Conservation (phyloP, 2,329 filamentous ascomycete species). For the Colletotrichum falcatum region DNA sequence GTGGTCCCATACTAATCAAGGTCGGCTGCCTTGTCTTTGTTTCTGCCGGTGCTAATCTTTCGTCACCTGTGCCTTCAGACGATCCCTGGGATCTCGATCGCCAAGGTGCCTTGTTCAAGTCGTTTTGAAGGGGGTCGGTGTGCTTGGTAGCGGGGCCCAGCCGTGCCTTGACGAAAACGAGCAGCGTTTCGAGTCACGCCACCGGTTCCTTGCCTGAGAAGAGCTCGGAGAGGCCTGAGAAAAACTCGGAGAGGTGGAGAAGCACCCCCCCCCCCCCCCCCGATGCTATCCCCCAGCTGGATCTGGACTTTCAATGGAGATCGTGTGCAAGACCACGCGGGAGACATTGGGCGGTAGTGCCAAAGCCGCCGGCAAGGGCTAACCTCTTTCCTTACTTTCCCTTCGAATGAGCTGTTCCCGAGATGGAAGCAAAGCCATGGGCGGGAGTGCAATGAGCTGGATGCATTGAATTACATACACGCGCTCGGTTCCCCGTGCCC, state of each 20-base stretch:
- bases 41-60: constrained; percentile 10
- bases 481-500: not conserved
- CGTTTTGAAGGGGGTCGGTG: constrained; percentile 10
- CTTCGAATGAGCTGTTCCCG: not conserved
- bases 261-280: not conserved
- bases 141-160: constrained; percentile 27
- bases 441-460: not conserved
- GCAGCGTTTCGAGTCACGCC: constrained; percentile 25
- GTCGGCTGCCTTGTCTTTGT: constrained; percentile 30
- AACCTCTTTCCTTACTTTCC: too few species aligned
- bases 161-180: constrained; percentile 19
- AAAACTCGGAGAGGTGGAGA: constrained; percentile 11
- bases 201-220: constrained; percentile 32
- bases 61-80: constrained; percentile 8
- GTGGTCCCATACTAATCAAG: constrained; percentile 4
- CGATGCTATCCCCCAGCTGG: constrained; percentile 28
- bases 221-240: constrained; percentile 8
- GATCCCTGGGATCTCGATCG: constrained; percentile 23
- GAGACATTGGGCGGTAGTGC: not conserved
- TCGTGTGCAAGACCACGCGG: constrained; percentile 20
- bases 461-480: constrained; percentile 16
- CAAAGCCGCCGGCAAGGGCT: not conserved
- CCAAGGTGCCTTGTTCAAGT: constrained; percentile 9
- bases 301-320: constrained; percentile 23
- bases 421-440: not conserved